Conservation (phyloP, 306 rosid genomes). For the Cicer cuneatum region DNA sequence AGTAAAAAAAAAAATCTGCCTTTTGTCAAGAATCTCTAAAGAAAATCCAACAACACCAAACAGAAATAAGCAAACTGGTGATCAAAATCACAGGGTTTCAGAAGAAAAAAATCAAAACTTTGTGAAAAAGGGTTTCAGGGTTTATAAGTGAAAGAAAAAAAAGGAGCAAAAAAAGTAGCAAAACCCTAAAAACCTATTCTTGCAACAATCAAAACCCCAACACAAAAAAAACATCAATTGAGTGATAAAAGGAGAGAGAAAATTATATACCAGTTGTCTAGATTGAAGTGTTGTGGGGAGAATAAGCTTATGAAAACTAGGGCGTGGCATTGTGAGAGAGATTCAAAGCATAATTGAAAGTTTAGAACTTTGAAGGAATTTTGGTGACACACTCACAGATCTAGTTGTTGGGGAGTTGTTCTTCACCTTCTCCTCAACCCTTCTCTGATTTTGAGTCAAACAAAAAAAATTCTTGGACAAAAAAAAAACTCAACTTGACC, state of each 20-base stretch:
- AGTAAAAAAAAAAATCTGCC: background rate
- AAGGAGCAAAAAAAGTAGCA: background rate
- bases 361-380: constrained; percentile 35
- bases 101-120: constrained; percentile 19
- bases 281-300: constrained; percentile 66
- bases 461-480: constrained; percentile 45
- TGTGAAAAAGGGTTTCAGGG: constrained; percentile 7
- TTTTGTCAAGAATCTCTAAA: background rate
- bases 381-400: constrained; percentile 55
- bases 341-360: constrained; percentile 49
- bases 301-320: constrained; percentile 81
- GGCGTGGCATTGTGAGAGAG: constrained; percentile 62
- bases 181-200: constrained; percentile 20
- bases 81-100: background rate
- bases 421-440: constrained; percentile 45
- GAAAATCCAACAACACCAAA: constrained; percentile 13
- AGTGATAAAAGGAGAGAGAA: constrained; percentile 11
- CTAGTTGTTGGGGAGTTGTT: constrained; percentile 34
- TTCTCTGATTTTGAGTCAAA: constrained; percentile 67
- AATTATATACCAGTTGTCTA: constrained; percentile 70
- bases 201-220: constrained; percentile 24
- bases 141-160: background rate
- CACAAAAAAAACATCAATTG: background rate
- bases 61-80: background rate
- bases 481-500: constrained; percentile 59